Percentiles rank a stretch among this genome's conserved stretches.
These are phyloP conservation scores for Amaranthus palmeri DNA, from an alignment of 148 eudicot genomes.

Conservation along the genomic window DNA sequence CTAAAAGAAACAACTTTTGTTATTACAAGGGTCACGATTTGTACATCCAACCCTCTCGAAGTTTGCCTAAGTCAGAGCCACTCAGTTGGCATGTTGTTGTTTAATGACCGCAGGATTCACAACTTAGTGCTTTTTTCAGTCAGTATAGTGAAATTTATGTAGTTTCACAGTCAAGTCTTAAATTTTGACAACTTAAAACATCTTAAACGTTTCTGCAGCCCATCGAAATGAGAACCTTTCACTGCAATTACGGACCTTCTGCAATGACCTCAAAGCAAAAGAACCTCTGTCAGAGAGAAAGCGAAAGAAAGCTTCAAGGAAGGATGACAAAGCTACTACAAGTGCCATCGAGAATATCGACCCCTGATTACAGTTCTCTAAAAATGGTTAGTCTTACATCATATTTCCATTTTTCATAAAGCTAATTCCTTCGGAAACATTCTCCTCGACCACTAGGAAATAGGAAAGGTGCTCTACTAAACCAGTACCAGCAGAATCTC, in stretches of 20 bases:
- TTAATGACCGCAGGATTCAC: background rate
- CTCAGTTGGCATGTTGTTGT: background rate
- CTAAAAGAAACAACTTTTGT: too few species aligned
- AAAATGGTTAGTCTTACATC: constrained; percentile 1
- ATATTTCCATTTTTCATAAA: background rate
- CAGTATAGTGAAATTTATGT: background rate
- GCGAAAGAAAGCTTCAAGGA: constrained; percentile 58
- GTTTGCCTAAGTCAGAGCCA: too few species aligned
- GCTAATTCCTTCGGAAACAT: background rate
- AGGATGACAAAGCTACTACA: constrained; percentile 56
- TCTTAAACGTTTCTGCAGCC: constrained; percentile 32
- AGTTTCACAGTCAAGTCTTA: background rate
- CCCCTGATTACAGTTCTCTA: constrained; percentile 26
- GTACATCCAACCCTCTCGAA: too few species aligned
- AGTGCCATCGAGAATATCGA: constrained; percentile 40
- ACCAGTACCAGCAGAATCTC: too few species aligned
- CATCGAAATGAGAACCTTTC: constrained; percentile 80
- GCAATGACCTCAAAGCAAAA: constrained; percentile 76
- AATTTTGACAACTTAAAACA: background rate
- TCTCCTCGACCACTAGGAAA: background rate
- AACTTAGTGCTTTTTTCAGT: background rate
- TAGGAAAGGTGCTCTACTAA: background rate
- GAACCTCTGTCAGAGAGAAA: constrained; percentile 84
- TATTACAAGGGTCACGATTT: too few species aligned
- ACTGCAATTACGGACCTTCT: constrained; percentile 52